Percentiles rank a stretch among this genome's conserved stretches.
These are phyloP conservation scores for Parathielavia hyrcaniae DNA, from an alignment of 495 filamentous ascomycete genomes.

Conservation along the genomic window DNA sequence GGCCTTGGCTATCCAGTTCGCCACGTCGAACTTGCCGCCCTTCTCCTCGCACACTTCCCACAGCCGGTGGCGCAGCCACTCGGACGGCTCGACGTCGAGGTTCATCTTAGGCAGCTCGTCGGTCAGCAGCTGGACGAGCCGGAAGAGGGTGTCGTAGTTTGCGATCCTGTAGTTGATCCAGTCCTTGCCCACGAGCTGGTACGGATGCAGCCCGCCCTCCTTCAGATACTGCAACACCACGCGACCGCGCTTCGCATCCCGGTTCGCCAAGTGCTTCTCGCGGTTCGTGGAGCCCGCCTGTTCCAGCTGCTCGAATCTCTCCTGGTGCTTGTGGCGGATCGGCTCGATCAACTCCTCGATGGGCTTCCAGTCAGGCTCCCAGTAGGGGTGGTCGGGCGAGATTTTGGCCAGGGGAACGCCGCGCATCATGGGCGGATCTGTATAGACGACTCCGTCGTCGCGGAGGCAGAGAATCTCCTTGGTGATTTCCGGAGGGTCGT, in stretches of 20 bases:
- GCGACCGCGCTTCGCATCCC: conserved; percentile 44
- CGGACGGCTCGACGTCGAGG: conserved; percentile 40
- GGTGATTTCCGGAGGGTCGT: conserved; percentile 34
- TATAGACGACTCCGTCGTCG: conserved; percentile 38
- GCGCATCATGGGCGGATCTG: conserved; percentile 37
- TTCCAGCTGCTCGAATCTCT: conserved; percentile 31
- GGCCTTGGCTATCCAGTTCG: conserved; percentile 34
- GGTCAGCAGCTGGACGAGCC: conserved; percentile 38
- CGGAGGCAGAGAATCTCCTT: conserved; percentile 32
- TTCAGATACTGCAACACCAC: conserved; percentile 39
- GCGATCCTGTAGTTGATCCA: conserved; percentile 37
- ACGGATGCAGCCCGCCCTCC: conserved; percentile 42
- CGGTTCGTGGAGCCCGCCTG: conserved; percentile 23
- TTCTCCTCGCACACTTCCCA: conserved; percentile 33
- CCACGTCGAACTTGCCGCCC: conserved; percentile 40
- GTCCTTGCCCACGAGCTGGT: conserved; percentile 42
- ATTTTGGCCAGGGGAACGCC: conserved; percentile 45
- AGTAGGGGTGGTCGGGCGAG: conserved; percentile 38
- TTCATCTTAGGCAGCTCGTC: conserved; percentile 43
- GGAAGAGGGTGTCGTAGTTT: conserved; percentile 46
- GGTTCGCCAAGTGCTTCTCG: conserved; percentile 39
- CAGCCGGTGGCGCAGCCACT: conserved; percentile 46
- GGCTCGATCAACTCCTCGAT: conserved; percentile 32
- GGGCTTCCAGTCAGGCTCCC: conserved; percentile 41
- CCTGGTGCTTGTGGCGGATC: conserved; percentile 34